These are phyloP conservation scores for Glycyrrhiza uralensis DNA, from an alignment of 306 rosid genomes.

Conservation along the genomic window DNA sequence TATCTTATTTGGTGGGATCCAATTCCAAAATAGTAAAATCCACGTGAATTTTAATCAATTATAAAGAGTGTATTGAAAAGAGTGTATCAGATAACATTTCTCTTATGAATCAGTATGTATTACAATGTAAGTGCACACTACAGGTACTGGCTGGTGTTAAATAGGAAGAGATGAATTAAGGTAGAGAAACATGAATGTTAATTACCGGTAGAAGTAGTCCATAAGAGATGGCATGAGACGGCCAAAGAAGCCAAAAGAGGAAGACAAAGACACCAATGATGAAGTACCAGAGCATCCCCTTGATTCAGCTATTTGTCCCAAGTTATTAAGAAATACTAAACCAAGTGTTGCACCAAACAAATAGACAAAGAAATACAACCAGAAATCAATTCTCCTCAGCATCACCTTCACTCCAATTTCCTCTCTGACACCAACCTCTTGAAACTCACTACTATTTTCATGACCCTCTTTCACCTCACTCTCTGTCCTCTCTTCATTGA, in stretches of 20 bases:
- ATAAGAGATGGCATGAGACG: conserved; percentile 77
- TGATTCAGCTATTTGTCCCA: conserved; percentile 93
- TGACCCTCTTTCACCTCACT: conserved; percentile 17
- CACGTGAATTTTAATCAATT: too few relatives aligned
- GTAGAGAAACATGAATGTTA: too few relatives aligned
- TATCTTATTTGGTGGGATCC: too few relatives aligned
- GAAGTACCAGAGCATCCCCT: conserved; percentile 55
- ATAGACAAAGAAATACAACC: conserved; percentile 71
- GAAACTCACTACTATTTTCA: conserved; percentile 13
- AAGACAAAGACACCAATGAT: conserved; percentile 74
- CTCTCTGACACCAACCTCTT: conserved; percentile 38
- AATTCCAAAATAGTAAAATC: too few relatives aligned
- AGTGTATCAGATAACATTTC: too few relatives aligned
- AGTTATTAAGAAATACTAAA: conserved; percentile 72
- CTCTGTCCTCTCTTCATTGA: conserved; percentile 22
- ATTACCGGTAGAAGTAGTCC: conserved; percentile 70
- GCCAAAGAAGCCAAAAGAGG: conserved; percentile 87
- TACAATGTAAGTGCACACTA: too few relatives aligned
- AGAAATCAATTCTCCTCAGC: conserved; percentile 69
- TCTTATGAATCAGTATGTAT: too few relatives aligned
- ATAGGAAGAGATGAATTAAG: too few relatives aligned
- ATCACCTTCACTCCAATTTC: conserved; percentile 77
- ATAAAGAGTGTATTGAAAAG: too few relatives aligned
- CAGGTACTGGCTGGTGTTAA: too few relatives aligned
- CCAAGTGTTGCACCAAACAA: conserved; percentile 79